Evolutionary conservation across 2,329 filamentous ascomycete genomes (phyloP).

Genomic region (Alternaria triticina): DNA sequence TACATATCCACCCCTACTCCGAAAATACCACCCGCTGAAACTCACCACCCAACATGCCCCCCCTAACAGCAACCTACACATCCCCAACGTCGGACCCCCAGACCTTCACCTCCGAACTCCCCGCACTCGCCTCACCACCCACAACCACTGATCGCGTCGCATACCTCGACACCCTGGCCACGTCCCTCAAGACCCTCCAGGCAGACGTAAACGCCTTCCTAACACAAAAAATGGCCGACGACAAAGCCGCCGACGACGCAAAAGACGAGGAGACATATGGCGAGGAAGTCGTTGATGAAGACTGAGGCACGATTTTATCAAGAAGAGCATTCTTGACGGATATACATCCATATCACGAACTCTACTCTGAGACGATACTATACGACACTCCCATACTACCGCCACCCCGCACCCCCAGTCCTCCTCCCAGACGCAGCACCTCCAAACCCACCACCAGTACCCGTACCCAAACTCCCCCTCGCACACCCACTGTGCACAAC

Average conservation of each 20-base stretch:
- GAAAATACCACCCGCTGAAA: not conserved
- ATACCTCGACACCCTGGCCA: constrained; percentile 66
- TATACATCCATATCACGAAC: too few species aligned
- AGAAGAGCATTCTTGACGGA: not conserved
- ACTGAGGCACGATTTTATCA: constrained; percentile 41
- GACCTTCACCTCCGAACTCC: constrained; percentile 31
- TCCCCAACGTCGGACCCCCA: constrained; percentile 52
- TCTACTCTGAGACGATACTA: too few species aligned
- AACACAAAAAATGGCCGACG: constrained; percentile 76
- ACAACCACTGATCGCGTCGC: constrained; percentile 59
- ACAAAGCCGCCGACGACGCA: constrained; percentile 59
- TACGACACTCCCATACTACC: not conserved
- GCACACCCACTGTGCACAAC: constrained; percentile 60
- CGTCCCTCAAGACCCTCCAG: constrained; percentile 66
- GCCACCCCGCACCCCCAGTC: constrained; percentile 5
- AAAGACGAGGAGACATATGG: constrained; percentile 78
- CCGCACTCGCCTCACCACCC: constrained; percentile 23
- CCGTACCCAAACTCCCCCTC: constrained; percentile 33
- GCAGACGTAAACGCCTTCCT: constrained; percentile 72
- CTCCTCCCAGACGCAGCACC: constrained; percentile 31
- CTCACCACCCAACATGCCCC: constrained; percentile 23
- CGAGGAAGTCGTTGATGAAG: constrained; percentile 76
- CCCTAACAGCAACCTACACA: constrained; percentile 61
- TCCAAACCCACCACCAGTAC: constrained; percentile 50
- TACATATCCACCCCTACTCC: not conserved